Conservation (phyloP, 108 stramenopile genomes). For the Seminavis robusta region DNA sequence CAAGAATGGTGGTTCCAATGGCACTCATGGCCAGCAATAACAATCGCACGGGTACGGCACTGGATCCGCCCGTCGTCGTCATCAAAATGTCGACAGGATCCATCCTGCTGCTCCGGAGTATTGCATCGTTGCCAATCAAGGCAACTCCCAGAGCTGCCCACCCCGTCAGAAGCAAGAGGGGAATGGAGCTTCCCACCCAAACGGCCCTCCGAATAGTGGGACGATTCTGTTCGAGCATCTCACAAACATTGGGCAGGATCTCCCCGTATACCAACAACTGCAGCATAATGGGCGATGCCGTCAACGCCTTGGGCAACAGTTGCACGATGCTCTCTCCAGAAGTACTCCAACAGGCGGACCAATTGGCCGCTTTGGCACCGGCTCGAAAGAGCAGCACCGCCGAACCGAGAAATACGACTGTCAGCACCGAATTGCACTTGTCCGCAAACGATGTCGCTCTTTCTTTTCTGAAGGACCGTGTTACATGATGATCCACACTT, state of each 20-base stretch:
- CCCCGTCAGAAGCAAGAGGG: slow-evolving; percentile 3
- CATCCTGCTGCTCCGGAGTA: too few species aligned
- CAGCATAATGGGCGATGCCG: slow-evolving; percentile 3
- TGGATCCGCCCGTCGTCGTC: too few species aligned
- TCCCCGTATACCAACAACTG: slow-evolving; percentile 17
- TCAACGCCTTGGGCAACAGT: too few species aligned
- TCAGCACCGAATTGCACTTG: slow-evolving; percentile 3
- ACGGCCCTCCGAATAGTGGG: slow-evolving; percentile 10
- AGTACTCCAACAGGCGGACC: too few species aligned
- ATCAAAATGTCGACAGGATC: neutral
- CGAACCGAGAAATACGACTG: slow-evolving; percentile 1
- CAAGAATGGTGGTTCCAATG: slow-evolving; percentile 15
- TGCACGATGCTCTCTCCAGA: too few species aligned
- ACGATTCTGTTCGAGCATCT: slow-evolving; percentile 1
- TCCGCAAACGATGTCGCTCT: too few species aligned
- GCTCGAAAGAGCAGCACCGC: slow-evolving; percentile 3
- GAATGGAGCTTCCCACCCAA: slow-evolving; percentile 9
- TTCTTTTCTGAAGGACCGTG: too few species aligned
- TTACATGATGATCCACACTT: too few species aligned
- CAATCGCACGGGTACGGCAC: slow-evolving; percentile 7
- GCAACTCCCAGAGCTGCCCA: slow-evolving; percentile 13
- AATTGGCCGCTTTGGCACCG: slow-evolving; percentile 5
- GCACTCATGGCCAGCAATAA: slow-evolving; percentile 10
- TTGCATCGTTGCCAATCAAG: neutral
- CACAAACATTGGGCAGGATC: slow-evolving; percentile 13